A percentile compares a stretch with the other conserved stretches of the same genome.
phyloP scores from a whole-genome alignment of 106 monocot genomes.

The Triglochin maritima region DNA sequence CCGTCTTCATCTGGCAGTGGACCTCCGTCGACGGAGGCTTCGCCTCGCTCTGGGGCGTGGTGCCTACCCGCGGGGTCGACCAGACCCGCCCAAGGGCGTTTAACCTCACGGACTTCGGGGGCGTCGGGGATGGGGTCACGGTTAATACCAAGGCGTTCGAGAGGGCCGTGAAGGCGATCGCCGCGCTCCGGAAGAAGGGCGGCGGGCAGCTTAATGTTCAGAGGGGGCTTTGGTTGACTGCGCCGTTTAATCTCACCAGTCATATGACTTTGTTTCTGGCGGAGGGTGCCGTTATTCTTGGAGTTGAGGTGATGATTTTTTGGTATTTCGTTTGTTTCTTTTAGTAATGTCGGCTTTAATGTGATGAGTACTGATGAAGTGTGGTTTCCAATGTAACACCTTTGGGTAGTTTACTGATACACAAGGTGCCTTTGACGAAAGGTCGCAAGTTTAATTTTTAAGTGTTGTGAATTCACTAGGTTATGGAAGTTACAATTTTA shows the following conservation, averaged over 20 bases:
- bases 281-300: conserved; percentile 59
- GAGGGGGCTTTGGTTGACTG: conserved; percentile 54
- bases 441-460: too few species aligned
- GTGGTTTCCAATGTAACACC: neutral
- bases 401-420: too few species aligned
- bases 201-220: conserved; percentile 64
- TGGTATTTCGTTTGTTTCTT: neutral
- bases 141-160: conserved; percentile 64
- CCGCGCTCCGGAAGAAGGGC: conserved; percentile 21
- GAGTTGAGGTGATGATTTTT: conserved; percentile 31
- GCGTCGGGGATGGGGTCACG: conserved; percentile 48
- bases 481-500: too few species aligned
- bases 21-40: neutral
- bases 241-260: conserved; percentile 67
- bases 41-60: neutral
- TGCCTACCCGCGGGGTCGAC: neutral
- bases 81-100: conserved; percentile 9
- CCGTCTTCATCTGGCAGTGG: conserved; percentile 10
- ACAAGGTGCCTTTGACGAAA: too few species aligned
- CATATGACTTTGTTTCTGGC: conserved; percentile 69
- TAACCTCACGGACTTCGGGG: conserved; percentile 50
- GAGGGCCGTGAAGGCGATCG: conserved; percentile 39
- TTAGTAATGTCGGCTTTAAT: neutral
- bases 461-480: too few species aligned
- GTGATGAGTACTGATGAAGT: neutral